phyloP scores from a whole-genome alignment of 495 filamentous ascomycete genomes.

The Pseudoneurospora amorphoporcata region DNA sequence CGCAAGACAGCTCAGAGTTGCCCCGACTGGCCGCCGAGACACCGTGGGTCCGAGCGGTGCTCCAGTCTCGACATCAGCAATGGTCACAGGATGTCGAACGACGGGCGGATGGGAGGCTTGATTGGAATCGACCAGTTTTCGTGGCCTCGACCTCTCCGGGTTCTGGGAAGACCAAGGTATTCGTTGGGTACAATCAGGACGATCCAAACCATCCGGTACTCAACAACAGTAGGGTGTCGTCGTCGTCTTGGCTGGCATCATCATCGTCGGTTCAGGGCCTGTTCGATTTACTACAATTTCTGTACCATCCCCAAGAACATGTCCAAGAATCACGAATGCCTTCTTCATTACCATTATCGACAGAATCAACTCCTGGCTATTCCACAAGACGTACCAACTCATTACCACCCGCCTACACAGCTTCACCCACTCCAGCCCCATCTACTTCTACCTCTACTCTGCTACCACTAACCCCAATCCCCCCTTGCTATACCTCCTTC shows the following conservation, averaged over 20 bases:
- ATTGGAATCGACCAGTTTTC: background rate
- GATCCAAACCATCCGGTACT: conserved; percentile 1
- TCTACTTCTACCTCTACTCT: background rate
- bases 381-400: background rate
- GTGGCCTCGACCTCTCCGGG: background rate
- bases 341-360: background rate
- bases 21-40: background rate
- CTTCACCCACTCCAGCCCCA: background rate
- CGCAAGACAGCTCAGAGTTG: background rate
- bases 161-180: background rate
- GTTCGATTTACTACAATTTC: background rate
- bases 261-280: background rate
- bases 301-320: background rate
- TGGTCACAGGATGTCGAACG: background rate
- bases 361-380: too few species aligned
- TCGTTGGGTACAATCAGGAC: background rate
- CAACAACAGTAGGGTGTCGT: background rate
- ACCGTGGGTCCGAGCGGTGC: background rate
- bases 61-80: background rate
- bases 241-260: background rate
- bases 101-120: background rate
- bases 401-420: background rate
- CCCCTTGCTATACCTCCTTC: background rate
- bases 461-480: background rate
- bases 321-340: background rate